Percentiles rank a stretch among this genome's conserved stretches.
phyloP scores from a whole-genome alignment of 2,329 filamentous ascomycete species.

The Aspergillus amoenus region DNA sequence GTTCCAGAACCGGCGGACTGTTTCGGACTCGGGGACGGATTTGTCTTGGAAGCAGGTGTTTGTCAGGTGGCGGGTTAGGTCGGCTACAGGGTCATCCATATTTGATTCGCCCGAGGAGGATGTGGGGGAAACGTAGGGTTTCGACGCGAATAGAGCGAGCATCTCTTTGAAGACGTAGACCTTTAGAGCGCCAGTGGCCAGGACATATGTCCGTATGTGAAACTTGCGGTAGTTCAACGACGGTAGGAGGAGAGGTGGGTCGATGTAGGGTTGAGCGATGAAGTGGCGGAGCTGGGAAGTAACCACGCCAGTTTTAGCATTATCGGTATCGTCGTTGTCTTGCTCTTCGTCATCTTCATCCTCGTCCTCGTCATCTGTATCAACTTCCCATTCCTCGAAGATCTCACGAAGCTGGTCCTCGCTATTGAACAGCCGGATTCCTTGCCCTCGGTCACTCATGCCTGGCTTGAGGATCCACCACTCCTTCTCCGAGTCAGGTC shows the following conservation, averaged over 20 bases:
- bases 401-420: conserved; percentile 81
- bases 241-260: conserved; percentile 75
- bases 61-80: conserved; percentile 78
- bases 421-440: conserved; percentile 83
- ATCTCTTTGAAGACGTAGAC: conserved; percentile 87
- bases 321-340: conserved; percentile 19
- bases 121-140: conserved; percentile 66
- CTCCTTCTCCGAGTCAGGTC: conserved; percentile 64
- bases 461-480: conserved; percentile 99
- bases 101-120: conserved; percentile 17
- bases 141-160: conserved; percentile 87
- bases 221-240: conserved; percentile 74
- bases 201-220: conserved; percentile 89
- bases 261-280: conserved; percentile 91
- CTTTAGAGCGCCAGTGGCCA: conserved; percentile 73
- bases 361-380: conserved; percentile 54
- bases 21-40: conserved; percentile 55
- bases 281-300: conserved; percentile 94
- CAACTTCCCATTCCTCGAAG: conserved; percentile 87
- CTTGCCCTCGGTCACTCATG: conserved; percentile 95
- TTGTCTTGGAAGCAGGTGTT: conserved; percentile 87
- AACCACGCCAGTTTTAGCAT: conserved; percentile 58
- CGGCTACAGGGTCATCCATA: conserved; percentile 41
- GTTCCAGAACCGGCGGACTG: conserved; percentile 73
- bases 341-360: conserved; percentile 44